A percentile compares a stretch with the other conserved stretches of the same genome.
Evolutionary conservation across 495 filamentous ascomycete genomes (phyloP).

Genomic region (Cryomyces minteri): DNA sequence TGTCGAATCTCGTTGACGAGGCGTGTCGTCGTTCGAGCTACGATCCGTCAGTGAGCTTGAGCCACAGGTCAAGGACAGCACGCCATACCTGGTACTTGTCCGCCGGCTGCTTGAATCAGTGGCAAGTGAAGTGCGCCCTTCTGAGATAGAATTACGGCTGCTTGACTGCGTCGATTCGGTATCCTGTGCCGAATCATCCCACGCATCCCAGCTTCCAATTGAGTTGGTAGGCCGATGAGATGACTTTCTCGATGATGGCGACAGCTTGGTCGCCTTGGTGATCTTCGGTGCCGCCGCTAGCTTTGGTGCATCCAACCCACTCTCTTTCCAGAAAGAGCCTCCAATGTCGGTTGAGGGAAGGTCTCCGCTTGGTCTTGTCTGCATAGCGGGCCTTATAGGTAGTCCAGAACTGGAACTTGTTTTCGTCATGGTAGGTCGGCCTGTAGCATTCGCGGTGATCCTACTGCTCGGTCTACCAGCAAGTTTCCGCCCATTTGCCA

Average conservation of each 20-base stretch:
- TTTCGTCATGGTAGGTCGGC: neutral
- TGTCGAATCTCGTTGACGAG: neutral
- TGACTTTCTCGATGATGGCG: conserved; percentile 5
- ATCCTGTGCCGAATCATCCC: conserved; percentile 14
- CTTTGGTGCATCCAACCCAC: conserved; percentile 14
- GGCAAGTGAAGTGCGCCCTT: conserved; percentile 7
- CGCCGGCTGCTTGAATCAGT: conserved; percentile 8
- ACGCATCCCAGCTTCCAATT: conserved; percentile 15
- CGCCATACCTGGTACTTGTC: neutral
- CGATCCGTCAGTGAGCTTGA: too few species aligned
- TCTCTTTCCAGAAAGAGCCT: conserved; percentile 18
- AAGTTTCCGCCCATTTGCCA: conserved; percentile 12
- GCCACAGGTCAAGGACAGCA: too few species aligned
- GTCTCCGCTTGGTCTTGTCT: neutral
- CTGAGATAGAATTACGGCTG: conserved; percentile 9
- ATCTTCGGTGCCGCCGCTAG: conserved; percentile 6
- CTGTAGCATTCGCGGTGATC: conserved; percentile 18
- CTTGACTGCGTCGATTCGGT: conserved; percentile 3
- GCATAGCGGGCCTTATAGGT: neutral
- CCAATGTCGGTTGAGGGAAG: conserved; percentile 4
- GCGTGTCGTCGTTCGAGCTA: neutral
- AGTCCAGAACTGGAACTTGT: neutral
- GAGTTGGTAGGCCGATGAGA: conserved; percentile 1
- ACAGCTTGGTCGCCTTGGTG: conserved; percentile 9
- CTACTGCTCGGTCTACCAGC: conserved; percentile 17